phyloP scores from a whole-genome alignment of 306 rosid species.

The Arachis stenosperma region DNA sequence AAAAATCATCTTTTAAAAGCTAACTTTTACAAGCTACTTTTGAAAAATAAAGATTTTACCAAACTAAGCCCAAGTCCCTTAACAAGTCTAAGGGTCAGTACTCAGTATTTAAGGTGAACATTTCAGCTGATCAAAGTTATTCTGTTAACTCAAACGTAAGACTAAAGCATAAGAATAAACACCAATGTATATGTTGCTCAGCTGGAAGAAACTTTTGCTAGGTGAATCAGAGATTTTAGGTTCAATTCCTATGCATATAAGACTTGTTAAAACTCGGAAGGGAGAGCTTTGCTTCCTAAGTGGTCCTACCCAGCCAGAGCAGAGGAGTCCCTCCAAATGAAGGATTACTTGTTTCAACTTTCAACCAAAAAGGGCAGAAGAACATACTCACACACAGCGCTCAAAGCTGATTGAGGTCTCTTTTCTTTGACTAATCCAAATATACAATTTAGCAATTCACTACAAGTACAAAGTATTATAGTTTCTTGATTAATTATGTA shows the following conservation, averaged over 20 bases:
- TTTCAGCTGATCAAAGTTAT: conserved; percentile 6
- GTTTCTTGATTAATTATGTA: not conserved
- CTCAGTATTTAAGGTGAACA: not conserved
- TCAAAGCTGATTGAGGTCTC: conserved; percentile 14
- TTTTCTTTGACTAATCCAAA: conserved; percentile 23
- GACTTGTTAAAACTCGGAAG: no score
- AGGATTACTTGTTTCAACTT: no score
- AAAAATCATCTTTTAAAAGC: no score
- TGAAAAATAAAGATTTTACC: no score
- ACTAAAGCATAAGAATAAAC: not conserved
- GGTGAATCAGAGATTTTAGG: no score
- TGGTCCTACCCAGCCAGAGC: no score
- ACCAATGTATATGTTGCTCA: no score
- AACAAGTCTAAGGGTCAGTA: not conserved
- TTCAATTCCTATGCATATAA: no score
- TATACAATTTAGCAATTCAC: conserved; percentile 12
- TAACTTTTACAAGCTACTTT: no score
- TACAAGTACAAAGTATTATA: conserved; percentile 7
- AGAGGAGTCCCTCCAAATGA: no score
- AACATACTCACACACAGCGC: conserved; percentile 17
- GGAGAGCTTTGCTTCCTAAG: no score
- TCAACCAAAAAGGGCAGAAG: not conserved
- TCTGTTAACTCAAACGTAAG: not conserved
- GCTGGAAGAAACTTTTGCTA: no score
- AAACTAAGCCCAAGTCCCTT: not conserved